These are phyloP conservation scores for Austropuccinia psidii DNA, from an alignment of 1,284 basidiomycete genomes.

Conservation along the genomic window DNA sequence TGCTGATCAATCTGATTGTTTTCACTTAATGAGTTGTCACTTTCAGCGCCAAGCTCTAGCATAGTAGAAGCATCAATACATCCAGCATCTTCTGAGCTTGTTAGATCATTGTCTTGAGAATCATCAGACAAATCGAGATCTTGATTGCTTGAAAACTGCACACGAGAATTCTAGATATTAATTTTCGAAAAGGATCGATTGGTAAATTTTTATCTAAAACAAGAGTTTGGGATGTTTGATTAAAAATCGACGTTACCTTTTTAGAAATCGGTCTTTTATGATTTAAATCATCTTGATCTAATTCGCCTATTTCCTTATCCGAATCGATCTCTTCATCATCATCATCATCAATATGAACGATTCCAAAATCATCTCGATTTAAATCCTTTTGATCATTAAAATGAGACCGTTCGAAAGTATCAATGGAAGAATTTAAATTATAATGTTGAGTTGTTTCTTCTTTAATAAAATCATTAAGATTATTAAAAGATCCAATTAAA, in stretches of 20 bases:
- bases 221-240: background rate
- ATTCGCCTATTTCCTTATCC: conserved; percentile 20
- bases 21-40: conserved; percentile 21
- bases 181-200: background rate
- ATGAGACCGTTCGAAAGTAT: background rate
- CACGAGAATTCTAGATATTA: background rate
- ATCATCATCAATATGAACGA: conserved; percentile 30
- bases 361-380: conserved; percentile 16
- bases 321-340: conserved; percentile 31
- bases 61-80: conserved; percentile 33
- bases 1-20: background rate
- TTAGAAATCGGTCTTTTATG: background rate
- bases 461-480: background rate
- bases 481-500: background rate
- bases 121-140: background rate
- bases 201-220: background rate
- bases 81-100: background rate
- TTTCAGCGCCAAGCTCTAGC: conserved; percentile 29
- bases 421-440: background rate
- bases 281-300: background rate
- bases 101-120: conserved; percentile 2
- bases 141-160: conserved; percentile 3
- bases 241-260: background rate
- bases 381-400: background rate
- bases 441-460: background rate